A percentile compares a stretch with the other conserved stretches of the same genome.
phyloP scores from a whole-genome alignment of 768 basidiomycete species.

The Coprinopsis cinerea region DNA sequence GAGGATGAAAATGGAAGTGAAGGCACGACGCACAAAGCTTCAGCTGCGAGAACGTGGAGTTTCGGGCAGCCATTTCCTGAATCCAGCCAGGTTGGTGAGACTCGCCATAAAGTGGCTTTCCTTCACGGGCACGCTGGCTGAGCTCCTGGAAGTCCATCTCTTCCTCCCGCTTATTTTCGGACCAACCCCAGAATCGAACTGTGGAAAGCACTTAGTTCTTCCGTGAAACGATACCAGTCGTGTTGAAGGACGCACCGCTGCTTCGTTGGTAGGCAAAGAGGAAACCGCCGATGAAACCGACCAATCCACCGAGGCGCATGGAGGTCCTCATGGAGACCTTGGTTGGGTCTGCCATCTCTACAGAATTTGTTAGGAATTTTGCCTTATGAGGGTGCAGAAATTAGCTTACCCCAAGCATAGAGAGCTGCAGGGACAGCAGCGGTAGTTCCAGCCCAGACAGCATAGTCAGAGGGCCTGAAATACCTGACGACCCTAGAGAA shows the following conservation, averaged over 20 bases:
- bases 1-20: slow-evolving; percentile 9
- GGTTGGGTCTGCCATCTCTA: slow-evolving; percentile 48
- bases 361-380: slow-evolving; percentile 8
- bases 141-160: slow-evolving; percentile 75
- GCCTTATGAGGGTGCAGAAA: slow-evolving; percentile 4
- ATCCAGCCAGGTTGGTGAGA: slow-evolving; percentile 81
- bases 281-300: slow-evolving; percentile 91
- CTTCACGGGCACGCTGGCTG: slow-evolving; percentile 63
- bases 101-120: slow-evolving; percentile 82
- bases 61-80: slow-evolving; percentile 79
- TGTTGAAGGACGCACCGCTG: slow-evolving; percentile 51
- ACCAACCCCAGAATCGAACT: slow-evolving; percentile 97
- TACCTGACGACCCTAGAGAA: slow-evolving; percentile 81
- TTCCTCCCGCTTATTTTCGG: slow-evolving; percentile 81
- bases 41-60: slow-evolving; percentile 90
- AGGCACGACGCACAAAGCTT: slow-evolving; percentile 66
- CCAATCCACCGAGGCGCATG: slow-evolving; percentile 53
- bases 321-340: slow-evolving; percentile 31
- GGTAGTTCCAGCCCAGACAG: slow-evolving; percentile 73
- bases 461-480: slow-evolving; percentile 85
- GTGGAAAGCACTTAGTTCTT: too few relatives aligned
- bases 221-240: too few relatives aligned
- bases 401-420: slow-evolving; percentile 69
- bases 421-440: slow-evolving; percentile 77
- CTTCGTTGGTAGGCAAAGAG: slow-evolving; percentile 89